A percentile compares a stretch with the other conserved stretches of the same genome.
These are phyloP conservation scores for Pelargonium australe DNA, from an alignment of 441 rosid genomes.

Conservation along the genomic window DNA sequence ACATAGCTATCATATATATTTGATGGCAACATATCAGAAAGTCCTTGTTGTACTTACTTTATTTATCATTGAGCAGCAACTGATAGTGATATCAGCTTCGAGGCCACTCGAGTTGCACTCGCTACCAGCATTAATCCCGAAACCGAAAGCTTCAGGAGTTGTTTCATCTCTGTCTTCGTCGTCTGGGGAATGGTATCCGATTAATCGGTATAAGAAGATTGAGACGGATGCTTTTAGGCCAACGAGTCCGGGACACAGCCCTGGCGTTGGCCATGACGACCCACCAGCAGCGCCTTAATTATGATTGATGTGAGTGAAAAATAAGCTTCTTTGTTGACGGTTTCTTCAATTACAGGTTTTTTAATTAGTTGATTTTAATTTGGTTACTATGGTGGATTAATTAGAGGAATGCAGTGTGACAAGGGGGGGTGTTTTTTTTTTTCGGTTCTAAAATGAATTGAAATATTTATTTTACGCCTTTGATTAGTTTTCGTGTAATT, in stretches of 20 bases:
- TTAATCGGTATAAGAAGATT: slow-evolving; percentile 21
- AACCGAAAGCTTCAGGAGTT: background rate
- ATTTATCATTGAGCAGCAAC: background rate
- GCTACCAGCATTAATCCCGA: no score
- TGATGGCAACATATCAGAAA: no score
- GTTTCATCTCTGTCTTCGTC: background rate
- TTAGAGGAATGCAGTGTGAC: background rate
- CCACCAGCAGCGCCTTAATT: slow-evolving; percentile 14
- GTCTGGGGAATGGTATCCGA: slow-evolving; percentile 1
- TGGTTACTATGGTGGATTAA: background rate
- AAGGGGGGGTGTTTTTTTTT: background rate
- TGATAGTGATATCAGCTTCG: background rate
- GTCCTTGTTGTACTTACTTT: background rate
- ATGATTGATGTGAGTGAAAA: background rate
- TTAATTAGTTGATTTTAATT: no score
- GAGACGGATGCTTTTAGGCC: slow-evolving; percentile 27
- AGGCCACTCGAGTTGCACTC: slow-evolving; percentile 6
- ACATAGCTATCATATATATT: background rate
- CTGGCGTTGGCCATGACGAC: slow-evolving; percentile 18
- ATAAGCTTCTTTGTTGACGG: background rate
- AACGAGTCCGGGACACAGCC: slow-evolving; percentile 22
- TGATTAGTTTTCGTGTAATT: no score
- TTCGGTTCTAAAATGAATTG: no score
- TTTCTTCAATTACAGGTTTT: background rate
- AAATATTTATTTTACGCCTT: no score